Percentiles rank a stretch among this genome's conserved stretches.
phyloP scores from a whole-genome alignment of 495 filamentous ascomycete species.

The Aspergillus leporis region DNA sequence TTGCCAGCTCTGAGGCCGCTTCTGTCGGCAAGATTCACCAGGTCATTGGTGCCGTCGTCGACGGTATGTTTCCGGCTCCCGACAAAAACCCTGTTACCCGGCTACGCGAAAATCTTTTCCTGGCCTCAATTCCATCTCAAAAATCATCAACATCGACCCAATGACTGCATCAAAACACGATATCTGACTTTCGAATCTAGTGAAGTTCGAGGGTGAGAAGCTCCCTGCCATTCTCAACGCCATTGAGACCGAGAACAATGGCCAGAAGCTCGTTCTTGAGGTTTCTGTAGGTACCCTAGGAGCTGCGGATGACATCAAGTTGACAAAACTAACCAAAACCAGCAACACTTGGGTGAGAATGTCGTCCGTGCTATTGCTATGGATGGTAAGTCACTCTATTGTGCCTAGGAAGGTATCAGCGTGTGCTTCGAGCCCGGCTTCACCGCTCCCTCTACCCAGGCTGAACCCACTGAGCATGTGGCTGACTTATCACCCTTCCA shows the following conservation, averaged over 20 bases:
- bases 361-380: constrained; percentile 99
- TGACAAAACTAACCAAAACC: constrained; percentile 30
- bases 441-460: background rate
- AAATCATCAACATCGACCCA: constrained; percentile 38
- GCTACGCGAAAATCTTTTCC: constrained; percentile 51
- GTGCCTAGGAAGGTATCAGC: background rate
- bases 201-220: constrained; percentile 94
- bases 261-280: constrained; percentile 94
- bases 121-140: constrained; percentile 35
- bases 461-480: background rate
- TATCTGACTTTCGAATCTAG: constrained; percentile 52
- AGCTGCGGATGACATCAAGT: constrained; percentile 24
- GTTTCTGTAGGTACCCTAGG: constrained; percentile 74
- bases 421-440: constrained; percentile 3
- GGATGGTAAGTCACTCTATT: constrained; percentile 73
- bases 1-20: constrained; percentile 65
- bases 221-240: constrained; percentile 98
- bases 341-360: constrained; percentile 99
- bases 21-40: constrained; percentile 84
- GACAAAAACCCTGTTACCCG: constrained; percentile 28
- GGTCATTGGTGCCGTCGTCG: constrained; percentile 72
- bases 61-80: constrained; percentile 53
- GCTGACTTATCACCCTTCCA: constrained; percentile 29
- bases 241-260: constrained; percentile 84
- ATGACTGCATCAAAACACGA: constrained; percentile 26